Conservation (phyloP, 1,139 yeast species). For the Scheffersomyces segobiensis region DNA sequence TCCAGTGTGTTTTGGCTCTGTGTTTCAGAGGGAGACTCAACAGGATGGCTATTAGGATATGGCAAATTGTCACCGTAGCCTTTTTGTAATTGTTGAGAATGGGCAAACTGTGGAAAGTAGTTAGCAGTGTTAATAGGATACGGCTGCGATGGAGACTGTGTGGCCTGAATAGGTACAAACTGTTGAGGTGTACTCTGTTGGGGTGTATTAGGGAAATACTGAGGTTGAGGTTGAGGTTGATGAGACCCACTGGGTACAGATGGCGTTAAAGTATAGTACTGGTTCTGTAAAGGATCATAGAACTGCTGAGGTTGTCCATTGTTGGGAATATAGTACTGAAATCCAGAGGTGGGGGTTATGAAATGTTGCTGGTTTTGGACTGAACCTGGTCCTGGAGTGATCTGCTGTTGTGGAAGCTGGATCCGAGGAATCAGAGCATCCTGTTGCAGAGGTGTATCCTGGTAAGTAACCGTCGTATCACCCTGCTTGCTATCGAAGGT, state of each 20-base stretch:
- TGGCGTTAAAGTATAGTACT: constrained; percentile 46
- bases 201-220: constrained; percentile 38
- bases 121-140: constrained; percentile 18
- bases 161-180: constrained; percentile 12
- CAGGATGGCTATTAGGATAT: constrained; percentile 11
- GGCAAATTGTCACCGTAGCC: constrained; percentile 15
- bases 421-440: constrained; percentile 8
- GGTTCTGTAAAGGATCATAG: constrained; percentile 50
- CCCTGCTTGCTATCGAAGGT: constrained; percentile 12
- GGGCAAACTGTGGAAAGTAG: constrained; percentile 17
- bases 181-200: constrained; percentile 20
- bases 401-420: constrained; percentile 8
- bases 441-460: constrained; percentile 8
- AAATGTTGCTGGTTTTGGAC: constrained; percentile 10
- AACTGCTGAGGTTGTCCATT: constrained; percentile 34
- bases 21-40: neutral
- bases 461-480: neutral
- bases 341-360: constrained; percentile 12
- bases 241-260: constrained; percentile 15
- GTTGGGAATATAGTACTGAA: constrained; percentile 15
- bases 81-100: constrained; percentile 2
- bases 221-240: constrained; percentile 27
- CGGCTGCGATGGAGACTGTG: constrained; percentile 12
- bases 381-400: constrained; percentile 6
- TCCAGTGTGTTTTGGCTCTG: neutral